These are phyloP conservation scores for Populus euphratica DNA, from an alignment of 345 rosid species.

Conservation along the genomic window DNA sequence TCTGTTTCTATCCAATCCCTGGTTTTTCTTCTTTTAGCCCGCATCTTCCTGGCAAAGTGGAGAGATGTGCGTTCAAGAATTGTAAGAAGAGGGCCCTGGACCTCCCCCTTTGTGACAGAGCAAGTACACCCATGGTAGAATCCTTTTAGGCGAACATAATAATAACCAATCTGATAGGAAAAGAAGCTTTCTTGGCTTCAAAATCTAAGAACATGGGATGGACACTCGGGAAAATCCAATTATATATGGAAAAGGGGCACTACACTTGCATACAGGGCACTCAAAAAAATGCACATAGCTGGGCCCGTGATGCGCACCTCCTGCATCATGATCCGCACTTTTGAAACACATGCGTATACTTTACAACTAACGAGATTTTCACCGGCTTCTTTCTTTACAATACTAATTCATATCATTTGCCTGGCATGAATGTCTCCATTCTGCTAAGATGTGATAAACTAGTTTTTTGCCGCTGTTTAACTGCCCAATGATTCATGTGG, in stretches of 20 bases:
- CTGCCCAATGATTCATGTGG: constrained; percentile 5
- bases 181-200: background rate
- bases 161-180: constrained; percentile 1
- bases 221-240: background rate
- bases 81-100: background rate
- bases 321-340: constrained; percentile 19
- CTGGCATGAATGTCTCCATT: constrained; percentile 5
- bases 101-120: constrained; percentile 11
- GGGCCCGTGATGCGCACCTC: background rate
- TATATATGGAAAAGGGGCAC: background rate
- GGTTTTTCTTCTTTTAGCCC: background rate
- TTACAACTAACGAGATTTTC: constrained; percentile 14
- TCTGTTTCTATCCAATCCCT: background rate
- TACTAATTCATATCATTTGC: constrained; percentile 21
- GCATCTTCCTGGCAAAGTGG: constrained; percentile 4
- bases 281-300: constrained; percentile 1
- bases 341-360: constrained; percentile 18
- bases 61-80: background rate
- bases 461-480: background rate
- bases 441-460: background rate
- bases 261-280: background rate
- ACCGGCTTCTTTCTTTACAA: constrained; percentile 4
- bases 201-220: constrained; percentile 8
- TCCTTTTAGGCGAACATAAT: constrained; percentile 14
- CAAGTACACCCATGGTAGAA: constrained; percentile 14